Conservation (phyloP, 1,284 basidiomycete genomes). For the Hypsizygus ulmarius region DNA sequence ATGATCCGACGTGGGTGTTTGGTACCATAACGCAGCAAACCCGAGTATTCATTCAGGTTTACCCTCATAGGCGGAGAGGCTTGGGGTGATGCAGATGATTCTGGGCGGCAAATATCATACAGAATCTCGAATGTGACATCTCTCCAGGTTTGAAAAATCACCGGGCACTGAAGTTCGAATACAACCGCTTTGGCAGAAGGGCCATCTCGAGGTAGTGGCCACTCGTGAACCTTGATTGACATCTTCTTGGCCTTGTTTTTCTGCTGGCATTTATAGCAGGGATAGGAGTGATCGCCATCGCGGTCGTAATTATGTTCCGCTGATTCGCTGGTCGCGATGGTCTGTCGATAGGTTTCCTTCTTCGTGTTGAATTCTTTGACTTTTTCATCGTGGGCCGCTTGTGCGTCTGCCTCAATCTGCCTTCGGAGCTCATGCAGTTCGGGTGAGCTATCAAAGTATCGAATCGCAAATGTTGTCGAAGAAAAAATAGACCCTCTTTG, state of each 20-base stretch:
- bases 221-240: background rate
- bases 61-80: background rate
- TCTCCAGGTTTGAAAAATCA: background rate
- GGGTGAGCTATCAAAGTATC: slow-evolving; percentile 26
- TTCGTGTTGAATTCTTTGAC: slow-evolving; percentile 22
- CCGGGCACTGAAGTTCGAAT: too few species aligned
- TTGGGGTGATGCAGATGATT: background rate
- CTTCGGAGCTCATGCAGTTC: slow-evolving; percentile 22
- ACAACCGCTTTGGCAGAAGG: background rate
- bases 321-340: slow-evolving; percentile 10
- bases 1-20: slow-evolving; percentile 27
- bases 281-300: too few species aligned
- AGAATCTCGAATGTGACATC: slow-evolving; percentile 38
- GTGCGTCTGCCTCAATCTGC: slow-evolving; percentile 27
- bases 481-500: slow-evolving; percentile 22
- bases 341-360: slow-evolving; percentile 17
- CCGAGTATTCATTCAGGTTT: background rate
- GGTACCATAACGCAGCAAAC: background rate
- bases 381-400: slow-evolving; percentile 16
- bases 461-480: slow-evolving; percentile 25
- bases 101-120: slow-evolving; percentile 27
- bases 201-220: background rate
- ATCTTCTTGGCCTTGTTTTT: background rate
- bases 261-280: background rate
- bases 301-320: background rate